Base-by-base conservation (phyloP, 176 grass and related monocot species). In the Cenchrus fungigraminus region DNA sequence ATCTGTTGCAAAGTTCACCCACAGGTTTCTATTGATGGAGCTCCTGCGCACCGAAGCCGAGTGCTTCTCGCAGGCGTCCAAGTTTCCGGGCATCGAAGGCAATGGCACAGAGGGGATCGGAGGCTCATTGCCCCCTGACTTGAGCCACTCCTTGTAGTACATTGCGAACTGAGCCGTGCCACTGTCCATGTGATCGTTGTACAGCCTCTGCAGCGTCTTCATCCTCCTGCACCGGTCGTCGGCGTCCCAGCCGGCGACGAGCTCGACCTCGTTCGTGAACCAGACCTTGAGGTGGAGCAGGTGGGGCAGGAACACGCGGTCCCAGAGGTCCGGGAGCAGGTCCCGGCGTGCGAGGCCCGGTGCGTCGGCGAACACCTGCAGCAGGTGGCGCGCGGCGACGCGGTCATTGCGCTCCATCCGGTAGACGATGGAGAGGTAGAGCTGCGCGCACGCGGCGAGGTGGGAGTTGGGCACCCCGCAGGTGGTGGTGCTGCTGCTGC, bases 91-190 rank as follows among this genome's bases (percentile, higher is more conserved):
- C 51, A 74, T 70, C 0, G 55, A 76, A 4, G 97, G 97, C 78
- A 99, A 78, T 57, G 93, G 92, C 86, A 99, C 93, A 4, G 82
- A 76, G 17, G 97, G 97, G 53, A 82, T 52, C 0, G 84, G 86
- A 63, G 97, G 93, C 17, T 86, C 88, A 66, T 88, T 71, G 12
- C 47, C 91, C 1, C 91, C 91, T 11, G 67, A 73, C 68, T 89
- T 94, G 78, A 99, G 90, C 97, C 97, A 96, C 57, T 99, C 93
- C 83, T 95, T 99, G 81, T 99, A 99, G 90, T 96, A 99, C 19
- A 87, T 78, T 15, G 97, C 91, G 25, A 99, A 99, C 74, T 85
- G 86, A 12, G 84, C 88, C 0, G 97, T 99, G 77, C 97, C 97
- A 11, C n/a, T 78, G 75, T 99, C 84, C 90, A 99, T 90, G 28